These are phyloP conservation scores for Botrytis sinoallii DNA, from an alignment of 2,329 filamentous ascomycete genomes.

Conservation along the genomic window DNA sequence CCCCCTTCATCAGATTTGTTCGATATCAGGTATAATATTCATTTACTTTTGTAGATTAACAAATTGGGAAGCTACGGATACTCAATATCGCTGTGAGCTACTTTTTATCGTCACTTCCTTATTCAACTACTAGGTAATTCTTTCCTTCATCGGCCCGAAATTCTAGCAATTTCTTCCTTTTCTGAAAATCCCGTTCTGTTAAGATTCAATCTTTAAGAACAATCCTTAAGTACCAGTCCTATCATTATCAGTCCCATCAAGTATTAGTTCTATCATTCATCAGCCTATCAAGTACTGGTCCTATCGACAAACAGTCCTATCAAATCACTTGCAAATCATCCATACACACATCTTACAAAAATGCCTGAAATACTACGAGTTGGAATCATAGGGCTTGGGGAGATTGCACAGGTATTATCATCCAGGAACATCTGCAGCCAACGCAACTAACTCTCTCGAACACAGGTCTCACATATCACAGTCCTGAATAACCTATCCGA, in stretches of 20 bases:
- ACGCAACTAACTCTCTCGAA: background rate
- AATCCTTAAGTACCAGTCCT: background rate
- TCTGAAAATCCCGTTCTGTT: background rate
- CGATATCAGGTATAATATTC: background rate
- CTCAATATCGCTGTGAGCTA: background rate
- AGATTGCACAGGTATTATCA: slow-evolving; percentile 43
- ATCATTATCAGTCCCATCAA: background rate
- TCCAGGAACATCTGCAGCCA: background rate
- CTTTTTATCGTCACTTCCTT: background rate
- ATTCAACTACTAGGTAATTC: background rate
- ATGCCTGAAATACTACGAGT: slow-evolving; percentile 22
- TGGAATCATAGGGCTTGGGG: slow-evolving; percentile 43
- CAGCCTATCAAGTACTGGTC: background rate
- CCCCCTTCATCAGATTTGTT: background rate
- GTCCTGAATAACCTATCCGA: slow-evolving; percentile 43
- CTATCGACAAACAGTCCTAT: background rate
- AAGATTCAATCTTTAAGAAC: background rate
- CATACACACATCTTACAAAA: background rate
- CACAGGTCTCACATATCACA: slow-evolving; percentile 48
- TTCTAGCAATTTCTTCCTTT: background rate
- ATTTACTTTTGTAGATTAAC: background rate
- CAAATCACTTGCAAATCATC: background rate
- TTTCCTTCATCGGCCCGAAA: background rate
- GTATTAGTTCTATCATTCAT: background rate
- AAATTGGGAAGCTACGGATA: background rate